phyloP scores from a whole-genome alignment of 2,329 filamentous ascomycete species.

The Tolypocladium pustulatum region DNA sequence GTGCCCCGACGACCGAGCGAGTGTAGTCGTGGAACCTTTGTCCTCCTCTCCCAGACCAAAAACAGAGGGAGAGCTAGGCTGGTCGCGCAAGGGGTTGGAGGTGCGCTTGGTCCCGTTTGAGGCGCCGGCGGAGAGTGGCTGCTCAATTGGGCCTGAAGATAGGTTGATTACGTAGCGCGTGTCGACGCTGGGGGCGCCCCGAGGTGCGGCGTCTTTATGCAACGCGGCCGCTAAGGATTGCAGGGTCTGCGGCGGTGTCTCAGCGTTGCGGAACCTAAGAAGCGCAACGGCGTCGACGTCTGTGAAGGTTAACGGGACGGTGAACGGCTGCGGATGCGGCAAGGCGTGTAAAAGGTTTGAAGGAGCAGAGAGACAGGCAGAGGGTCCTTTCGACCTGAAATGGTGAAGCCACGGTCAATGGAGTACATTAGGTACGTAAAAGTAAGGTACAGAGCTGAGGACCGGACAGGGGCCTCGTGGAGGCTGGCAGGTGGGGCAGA shows the following conservation, averaged over 20 bases:
- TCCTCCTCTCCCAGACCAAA: not conserved
- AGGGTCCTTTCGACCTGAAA: not conserved
- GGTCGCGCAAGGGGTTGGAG: not conserved
- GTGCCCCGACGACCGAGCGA: not conserved
- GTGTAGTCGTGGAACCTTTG: not conserved
- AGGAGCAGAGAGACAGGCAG: not conserved
- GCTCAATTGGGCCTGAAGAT: not conserved
- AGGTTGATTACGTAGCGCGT: not conserved
- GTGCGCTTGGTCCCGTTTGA: not conserved
- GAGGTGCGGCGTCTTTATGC: not conserved
- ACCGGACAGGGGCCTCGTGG: not conserved
- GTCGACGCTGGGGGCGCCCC: not conserved
- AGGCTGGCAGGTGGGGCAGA: not conserved
- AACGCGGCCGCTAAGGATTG: not conserved
- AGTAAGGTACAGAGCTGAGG: not conserved
- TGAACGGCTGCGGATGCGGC: not conserved
- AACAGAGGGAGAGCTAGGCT: not conserved
- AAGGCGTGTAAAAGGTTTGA: not conserved
- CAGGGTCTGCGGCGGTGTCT: not conserved
- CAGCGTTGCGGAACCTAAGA: not conserved
- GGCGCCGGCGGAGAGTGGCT: not conserved
- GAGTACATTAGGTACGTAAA: not conserved
- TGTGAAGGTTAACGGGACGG: not conserved
- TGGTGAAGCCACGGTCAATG: not conserved
- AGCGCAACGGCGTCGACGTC: not conserved